phyloP scores from a whole-genome alignment of 108 stramenopile genomes.

The Chaetoceros muelleri region DNA sequence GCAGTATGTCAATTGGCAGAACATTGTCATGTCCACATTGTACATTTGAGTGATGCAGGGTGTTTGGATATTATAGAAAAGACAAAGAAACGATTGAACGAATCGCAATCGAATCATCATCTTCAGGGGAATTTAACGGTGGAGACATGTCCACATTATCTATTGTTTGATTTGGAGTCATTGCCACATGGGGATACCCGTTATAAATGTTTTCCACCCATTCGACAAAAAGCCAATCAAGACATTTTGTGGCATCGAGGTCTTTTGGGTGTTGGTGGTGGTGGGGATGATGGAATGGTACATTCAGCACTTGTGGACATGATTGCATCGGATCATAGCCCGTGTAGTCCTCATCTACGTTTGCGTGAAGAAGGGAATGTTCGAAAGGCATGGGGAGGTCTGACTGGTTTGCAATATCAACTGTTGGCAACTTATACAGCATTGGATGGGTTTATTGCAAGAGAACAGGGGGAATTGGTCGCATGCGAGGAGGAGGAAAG shows the following conservation, averaged over 20 bases:
- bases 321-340: conserved; percentile 40
- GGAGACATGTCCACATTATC: conserved; percentile 34
- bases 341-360: conserved; percentile 23
- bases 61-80: conserved; percentile 23
- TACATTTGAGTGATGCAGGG: conserved; percentile 31
- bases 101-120: background rate
- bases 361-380: conserved; percentile 7
- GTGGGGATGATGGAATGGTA: background rate
- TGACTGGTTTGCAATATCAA: conserved; percentile 34
- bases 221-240: conserved; percentile 15
- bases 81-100: conserved; percentile 7
- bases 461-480: background rate
- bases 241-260: conserved; percentile 18
- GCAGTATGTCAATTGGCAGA: conserved; percentile 17
- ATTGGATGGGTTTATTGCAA: conserved; percentile 2
- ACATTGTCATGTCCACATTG: conserved; percentile 28
- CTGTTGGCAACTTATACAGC: conserved; percentile 18
- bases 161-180: conserved; percentile 19
- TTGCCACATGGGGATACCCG: conserved; percentile 20
- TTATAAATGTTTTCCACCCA: conserved; percentile 35
- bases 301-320: conserved; percentile 18
- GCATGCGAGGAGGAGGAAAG: background rate
- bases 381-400: conserved; percentile 27
- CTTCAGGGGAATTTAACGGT: conserved; percentile 15
- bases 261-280: background rate